Base-by-base conservation (phyloP, 2,329 filamentous ascomycete genomes). In the Beauveria bassiana region DNA sequence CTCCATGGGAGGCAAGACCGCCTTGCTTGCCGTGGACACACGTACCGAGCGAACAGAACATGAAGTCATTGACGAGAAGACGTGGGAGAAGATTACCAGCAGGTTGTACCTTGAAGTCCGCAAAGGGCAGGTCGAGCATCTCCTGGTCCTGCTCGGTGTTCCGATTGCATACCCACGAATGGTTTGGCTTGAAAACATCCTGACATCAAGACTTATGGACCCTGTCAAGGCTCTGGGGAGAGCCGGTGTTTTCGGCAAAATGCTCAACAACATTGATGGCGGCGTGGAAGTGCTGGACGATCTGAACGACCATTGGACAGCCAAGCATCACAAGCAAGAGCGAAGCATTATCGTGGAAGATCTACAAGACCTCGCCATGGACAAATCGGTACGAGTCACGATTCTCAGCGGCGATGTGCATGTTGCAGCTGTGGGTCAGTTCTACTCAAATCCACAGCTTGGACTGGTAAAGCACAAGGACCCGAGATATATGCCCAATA, bases 261-360 rank as follows among this genome's bases (percentile, higher is more conserved):
- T 96, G 49, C 79, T 96, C 45, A 96, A 96, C 76, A 89, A 89
- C 66, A 93, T 96, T 67, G 93, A 97, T 69, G 92, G 91, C 24
- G 91, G 91, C 20, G 89, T 95, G 6, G 95, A 98, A 73, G 90
- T 98, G 16, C 79, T 96, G 31, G 93, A 96, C 70, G 92, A 96
- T 68, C 77, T 96, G 10, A 93, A 97, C 71, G 95, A 98, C 73
- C 93, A 99, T 71, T 99, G 95, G 95, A 97, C 93, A 1, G 91
- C 93, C 43, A 96, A 91, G 71, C 90, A 92, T 70, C 93, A 98
- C 77, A 99, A 98, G 72, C 81, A 86, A 28, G 95, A 99, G 75
- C 86, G 95, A 56, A 90, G 87, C 64, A 88, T 90, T 73, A 81
- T 98, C 64, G 85, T 99, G 46, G 89, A 95, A 71, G 92, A 97